These are phyloP conservation scores for Fusarium sp. DNA, from an alignment of 2,329 filamentous ascomycete species.

Conservation along the genomic window DNA sequence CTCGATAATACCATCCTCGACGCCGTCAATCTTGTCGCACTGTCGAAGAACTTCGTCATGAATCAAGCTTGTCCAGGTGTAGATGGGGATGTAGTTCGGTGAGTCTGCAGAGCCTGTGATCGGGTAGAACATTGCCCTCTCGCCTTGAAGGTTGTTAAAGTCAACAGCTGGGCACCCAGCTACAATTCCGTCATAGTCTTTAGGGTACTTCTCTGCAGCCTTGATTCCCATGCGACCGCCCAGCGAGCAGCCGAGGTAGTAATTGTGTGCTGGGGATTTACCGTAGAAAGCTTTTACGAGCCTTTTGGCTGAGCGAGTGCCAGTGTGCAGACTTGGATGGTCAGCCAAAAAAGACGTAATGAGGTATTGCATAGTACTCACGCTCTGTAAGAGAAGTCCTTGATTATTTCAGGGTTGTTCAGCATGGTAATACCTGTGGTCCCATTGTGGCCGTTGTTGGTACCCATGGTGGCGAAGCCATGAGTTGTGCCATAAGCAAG, in stretches of 20 bases:
- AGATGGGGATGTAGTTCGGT: background rate
- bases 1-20: constrained; percentile 60
- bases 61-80: constrained; percentile 44
- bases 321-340: background rate
- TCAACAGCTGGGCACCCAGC: constrained; percentile 59
- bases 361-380: background rate
- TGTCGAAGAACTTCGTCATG: constrained; percentile 56
- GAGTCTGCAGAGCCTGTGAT: constrained; percentile 2
- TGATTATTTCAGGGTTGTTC: constrained; percentile 48
- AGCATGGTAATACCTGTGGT: constrained; percentile 38
- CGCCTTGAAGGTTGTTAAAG: constrained; percentile 50
- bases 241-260: constrained; percentile 67
- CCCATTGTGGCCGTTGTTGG: constrained; percentile 62
- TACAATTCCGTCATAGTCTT: constrained; percentile 63
- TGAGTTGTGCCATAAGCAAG: constrained; percentile 47
- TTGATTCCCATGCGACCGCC: constrained; percentile 68
- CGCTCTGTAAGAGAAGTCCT: constrained; percentile 49
- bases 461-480: constrained; percentile 57
- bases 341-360: background rate
- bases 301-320: background rate
- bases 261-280: constrained; percentile 52
- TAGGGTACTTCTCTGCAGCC: constrained; percentile 61
- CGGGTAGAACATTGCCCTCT: constrained; percentile 21
- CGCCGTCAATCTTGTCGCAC: constrained; percentile 61
- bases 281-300: constrained; percentile 55